Base-by-base conservation (phyloP, 2,329 filamentous ascomycete species). In the Colletotrichum phormii region DNA sequence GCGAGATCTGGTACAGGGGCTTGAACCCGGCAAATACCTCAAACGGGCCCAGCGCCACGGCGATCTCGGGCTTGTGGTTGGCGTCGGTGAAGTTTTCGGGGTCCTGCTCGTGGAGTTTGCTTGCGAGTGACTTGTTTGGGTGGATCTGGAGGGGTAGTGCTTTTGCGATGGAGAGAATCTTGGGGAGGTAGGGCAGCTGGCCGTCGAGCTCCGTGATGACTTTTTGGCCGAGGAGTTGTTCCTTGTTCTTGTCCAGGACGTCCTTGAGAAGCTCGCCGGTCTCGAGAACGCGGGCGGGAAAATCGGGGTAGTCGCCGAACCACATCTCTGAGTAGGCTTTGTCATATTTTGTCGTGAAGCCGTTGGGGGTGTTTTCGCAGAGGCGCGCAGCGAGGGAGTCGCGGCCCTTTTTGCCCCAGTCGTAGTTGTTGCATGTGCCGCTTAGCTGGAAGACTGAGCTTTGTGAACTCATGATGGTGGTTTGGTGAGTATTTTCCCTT, bases 11-110 rank as follows among this genome's bases (percentile, higher is more conserved):
- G 11, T 81, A 78, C 0, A 93, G 82, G 0, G 92, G 90, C 78
- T 94, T 95, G 84, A 91, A 95, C 6, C 93, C 93, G 11, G 90
- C 91, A 76, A 95, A 95, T 0, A 93, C 90, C 80, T 95, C 93
- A 77, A 95, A 95, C 26, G 90, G 88, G 13, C 88, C 86, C 1
- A 95, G 82, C 0, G 93, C 93, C 1, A 95, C 84, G 0, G 93
- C 93, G 65, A 95, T 95, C 79, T 95, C 93, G 1, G 93, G 93
- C 82, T 95, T 95, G 84, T 95, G 93, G 80, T 95, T 95, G 3
- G 88, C 83, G 75, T 95, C 93, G 1, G 89, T 89, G 80, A 93
- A 95, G 70, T 90, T 88, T 2, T 89, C 81, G 0, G 93, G 92
- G 66, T 94, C 86, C 75, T 89, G 80, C 66, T 87, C 79, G 81